These are phyloP conservation scores for Psilocybe tampanensis DNA, from an alignment of 768 basidiomycete species.

Conservation along the genomic window DNA sequence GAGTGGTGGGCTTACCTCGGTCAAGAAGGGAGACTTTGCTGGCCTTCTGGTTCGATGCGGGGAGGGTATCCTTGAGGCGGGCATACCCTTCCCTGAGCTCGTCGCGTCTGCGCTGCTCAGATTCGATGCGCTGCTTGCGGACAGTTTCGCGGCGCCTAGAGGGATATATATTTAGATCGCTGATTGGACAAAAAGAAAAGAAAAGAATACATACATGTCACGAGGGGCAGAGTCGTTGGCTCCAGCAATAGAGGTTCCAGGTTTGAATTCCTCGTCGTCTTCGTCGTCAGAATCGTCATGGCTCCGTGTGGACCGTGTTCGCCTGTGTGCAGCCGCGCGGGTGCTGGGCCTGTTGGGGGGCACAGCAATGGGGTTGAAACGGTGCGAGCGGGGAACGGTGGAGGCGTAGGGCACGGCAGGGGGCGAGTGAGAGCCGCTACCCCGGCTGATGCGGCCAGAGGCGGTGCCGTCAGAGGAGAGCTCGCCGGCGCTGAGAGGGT, in stretches of 20 bases:
- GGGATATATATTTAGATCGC: no score
- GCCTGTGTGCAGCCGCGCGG: conserved; percentile 41
- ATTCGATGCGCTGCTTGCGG: conserved; percentile 91
- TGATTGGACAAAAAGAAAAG: no score
- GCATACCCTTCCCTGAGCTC: conserved; percentile 93
- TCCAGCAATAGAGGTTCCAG: conserved; percentile 39
- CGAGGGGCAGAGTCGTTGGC: conserved; percentile 46
- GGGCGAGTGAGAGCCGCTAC: conserved; percentile 61
- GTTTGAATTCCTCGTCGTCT: conserved; percentile 76
- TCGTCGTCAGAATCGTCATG: conserved; percentile 66
- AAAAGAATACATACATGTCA: conserved; percentile 40
- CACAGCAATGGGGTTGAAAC: conserved; percentile 75
- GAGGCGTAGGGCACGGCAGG: conserved; percentile 54
- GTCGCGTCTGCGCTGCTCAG: conserved; percentile 88
- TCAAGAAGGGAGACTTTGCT: conserved; percentile 92
- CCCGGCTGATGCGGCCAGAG: conserved; percentile 69
- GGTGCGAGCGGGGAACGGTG: conserved; percentile 72
- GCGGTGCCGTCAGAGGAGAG: conserved; percentile 67
- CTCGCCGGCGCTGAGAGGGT: conserved; percentile 71
- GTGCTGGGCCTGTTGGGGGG: conserved; percentile 58
- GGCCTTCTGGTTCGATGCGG: conserved; percentile 88
- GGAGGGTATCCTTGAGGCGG: conserved; percentile 88
- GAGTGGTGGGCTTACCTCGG: conserved; percentile 52
- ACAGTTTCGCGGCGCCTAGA: conserved; percentile 82
- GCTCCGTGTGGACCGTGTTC: conserved; percentile 44